Evolutionary conservation across 257 asterid genomes (phyloP).

Genomic region (Solanum rostratum): DNA sequence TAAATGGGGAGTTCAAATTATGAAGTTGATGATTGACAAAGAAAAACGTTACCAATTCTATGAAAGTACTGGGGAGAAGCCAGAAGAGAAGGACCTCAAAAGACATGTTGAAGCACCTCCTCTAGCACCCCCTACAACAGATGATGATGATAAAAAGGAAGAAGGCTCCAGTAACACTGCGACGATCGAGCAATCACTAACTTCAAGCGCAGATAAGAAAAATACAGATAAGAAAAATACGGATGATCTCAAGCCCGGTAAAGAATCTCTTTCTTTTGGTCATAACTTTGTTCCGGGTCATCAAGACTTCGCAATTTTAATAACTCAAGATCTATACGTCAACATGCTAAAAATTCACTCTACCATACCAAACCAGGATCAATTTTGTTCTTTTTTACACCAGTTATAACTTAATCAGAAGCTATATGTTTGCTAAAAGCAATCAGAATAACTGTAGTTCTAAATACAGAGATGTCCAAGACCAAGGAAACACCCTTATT

Average conservation of each 20-base stretch:
- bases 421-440: background rate
- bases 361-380: background rate
- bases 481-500: slow-evolving; percentile 31
- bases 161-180: background rate
- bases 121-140: background rate
- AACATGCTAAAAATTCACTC: background rate
- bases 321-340: background rate
- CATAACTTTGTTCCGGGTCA: background rate
- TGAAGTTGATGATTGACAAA: slow-evolving; percentile 13
- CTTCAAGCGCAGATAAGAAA: background rate
- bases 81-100: background rate
- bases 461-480: background rate
- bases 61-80: slow-evolving; percentile 14
- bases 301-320: background rate
- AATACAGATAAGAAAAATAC: background rate
- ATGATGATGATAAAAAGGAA: background rate
- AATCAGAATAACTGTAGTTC: background rate
- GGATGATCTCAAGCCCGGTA: slow-evolving; percentile 3
- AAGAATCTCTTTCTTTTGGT: background rate
- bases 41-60: slow-evolving; percentile 18
- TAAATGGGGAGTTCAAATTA: slow-evolving; percentile 14
- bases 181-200: background rate
- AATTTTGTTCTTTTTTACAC: background rate
- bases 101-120: background rate
- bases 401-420: background rate